Conservation (phyloP, 2,329 filamentous ascomycete species). For the Colletotrichum sp. region DNA sequence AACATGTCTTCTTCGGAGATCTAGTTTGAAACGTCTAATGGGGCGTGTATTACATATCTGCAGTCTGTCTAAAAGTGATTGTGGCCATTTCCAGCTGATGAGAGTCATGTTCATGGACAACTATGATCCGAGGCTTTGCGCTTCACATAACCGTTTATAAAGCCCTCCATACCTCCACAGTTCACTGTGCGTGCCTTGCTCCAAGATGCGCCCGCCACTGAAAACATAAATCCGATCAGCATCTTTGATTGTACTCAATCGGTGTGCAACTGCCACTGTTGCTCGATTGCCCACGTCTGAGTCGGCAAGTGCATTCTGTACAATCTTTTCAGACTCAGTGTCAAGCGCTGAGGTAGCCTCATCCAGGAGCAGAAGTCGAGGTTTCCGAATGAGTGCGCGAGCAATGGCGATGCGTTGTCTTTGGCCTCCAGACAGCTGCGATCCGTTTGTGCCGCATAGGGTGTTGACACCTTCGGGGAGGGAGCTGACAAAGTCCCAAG, state of each 20-base stretch:
- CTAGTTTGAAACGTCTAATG: background rate
- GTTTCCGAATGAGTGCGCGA: conserved; percentile 69
- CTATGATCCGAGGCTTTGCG: background rate
- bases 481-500: conserved; percentile 59
- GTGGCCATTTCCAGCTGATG: background rate
- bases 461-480: conserved; percentile 64
- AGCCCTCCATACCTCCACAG: background rate
- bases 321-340: conserved; percentile 66
- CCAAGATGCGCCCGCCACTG: background rate
- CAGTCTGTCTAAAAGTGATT: background rate
- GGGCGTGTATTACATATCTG: background rate
- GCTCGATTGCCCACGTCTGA: conserved; percentile 17
- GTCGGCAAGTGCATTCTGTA: conserved; percentile 62
- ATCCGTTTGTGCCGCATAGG: conserved; percentile 67
- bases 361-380: conserved; percentile 70
- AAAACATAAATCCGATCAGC: conserved; percentile 13
- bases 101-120: background rate
- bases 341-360: conserved; percentile 74
- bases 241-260: conserved; percentile 12
- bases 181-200: background rate
- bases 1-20: background rate
- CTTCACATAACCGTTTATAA: conserved; percentile 2
- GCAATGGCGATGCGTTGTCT: conserved; percentile 76
- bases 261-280: conserved; percentile 17
- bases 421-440: conserved; percentile 75